phyloP scores from a whole-genome alignment of 176 grass and related monocot species.

The Eragrostis nindensis region DNA sequence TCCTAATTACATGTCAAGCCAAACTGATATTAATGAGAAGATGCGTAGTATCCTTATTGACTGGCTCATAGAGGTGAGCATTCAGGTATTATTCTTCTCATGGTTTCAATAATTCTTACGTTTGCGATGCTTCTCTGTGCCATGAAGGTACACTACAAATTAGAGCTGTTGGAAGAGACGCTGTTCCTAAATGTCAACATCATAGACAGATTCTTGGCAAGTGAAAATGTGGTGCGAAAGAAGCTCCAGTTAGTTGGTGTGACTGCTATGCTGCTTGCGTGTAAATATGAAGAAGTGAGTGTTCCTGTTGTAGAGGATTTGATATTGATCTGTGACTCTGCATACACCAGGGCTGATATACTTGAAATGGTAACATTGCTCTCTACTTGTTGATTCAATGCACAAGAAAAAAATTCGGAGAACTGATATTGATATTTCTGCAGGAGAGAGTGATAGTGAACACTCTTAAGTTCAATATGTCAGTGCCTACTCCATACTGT shows the following conservation, averaged over 20 bases:
- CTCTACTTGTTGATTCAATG: too few species aligned
- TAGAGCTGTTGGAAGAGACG: conserved; percentile 81
- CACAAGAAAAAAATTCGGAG: conserved; percentile 3
- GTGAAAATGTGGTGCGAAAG: conserved; percentile 64
- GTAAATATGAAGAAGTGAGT: conserved; percentile 90
- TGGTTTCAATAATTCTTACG: not conserved
- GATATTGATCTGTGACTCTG: conserved; percentile 75
- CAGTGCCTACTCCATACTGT: conserved; percentile 80
- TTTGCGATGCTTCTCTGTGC: not conserved
- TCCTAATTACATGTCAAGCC: conserved; percentile 72
- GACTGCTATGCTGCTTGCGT: conserved; percentile 90
- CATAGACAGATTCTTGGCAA: conserved; percentile 75
- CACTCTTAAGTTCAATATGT: conserved; percentile 82
- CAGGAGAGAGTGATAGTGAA: conserved; percentile 85
- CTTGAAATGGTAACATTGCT: conserved; percentile 88
- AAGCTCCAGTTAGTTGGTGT: conserved; percentile 94
- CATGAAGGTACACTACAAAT: conserved; percentile 88
- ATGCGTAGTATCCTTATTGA: conserved; percentile 92
- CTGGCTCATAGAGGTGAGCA: conserved; percentile 84
- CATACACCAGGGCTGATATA: conserved; percentile 76
- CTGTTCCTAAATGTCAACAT: conserved; percentile 84
- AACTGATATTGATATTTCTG: conserved; percentile 30
- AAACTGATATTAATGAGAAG: conserved; percentile 87
- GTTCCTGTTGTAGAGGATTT: conserved; percentile 79
- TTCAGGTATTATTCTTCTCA: too few species aligned